phyloP scores from a whole-genome alignment of 345 rosid species.

The Lagerstroemia speciosa region DNA sequence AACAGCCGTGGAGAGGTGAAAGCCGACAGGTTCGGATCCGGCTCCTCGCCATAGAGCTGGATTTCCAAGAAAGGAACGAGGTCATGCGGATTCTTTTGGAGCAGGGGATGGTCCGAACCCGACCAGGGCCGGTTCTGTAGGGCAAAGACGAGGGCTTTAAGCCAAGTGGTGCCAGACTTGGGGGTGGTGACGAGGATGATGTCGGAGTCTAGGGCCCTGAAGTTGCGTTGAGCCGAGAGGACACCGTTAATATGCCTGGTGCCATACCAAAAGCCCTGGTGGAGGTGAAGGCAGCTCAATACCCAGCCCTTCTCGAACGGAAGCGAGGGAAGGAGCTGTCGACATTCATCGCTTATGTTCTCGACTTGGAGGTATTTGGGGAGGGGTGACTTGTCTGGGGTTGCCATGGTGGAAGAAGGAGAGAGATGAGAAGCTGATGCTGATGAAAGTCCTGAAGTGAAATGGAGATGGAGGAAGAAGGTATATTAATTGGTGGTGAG shows the following conservation, averaged over 20 bases:
- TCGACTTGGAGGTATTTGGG: constrained; percentile 7
- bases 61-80: constrained; percentile 11
- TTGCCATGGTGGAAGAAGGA: background rate
- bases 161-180: constrained; percentile 14
- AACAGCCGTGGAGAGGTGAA: constrained; percentile 6
- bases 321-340: constrained; percentile 5
- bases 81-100: constrained; percentile 8
- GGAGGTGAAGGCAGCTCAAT: background rate
- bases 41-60: background rate
- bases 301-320: constrained; percentile 3
- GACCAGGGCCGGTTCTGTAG: constrained; percentile 2
- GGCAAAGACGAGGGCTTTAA: constrained; percentile 8
- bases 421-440: background rate
- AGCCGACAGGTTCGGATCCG: background rate
- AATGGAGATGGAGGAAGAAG: no score
- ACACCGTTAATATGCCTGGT: background rate
- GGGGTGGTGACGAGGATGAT: constrained; percentile 10
- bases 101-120: constrained; percentile 4
- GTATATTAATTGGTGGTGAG: no score
- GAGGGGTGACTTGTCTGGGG: background rate
- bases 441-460: no score
- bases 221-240: constrained; percentile 1
- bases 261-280: constrained; percentile 3
- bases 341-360: background rate
- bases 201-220: background rate